Evolutionary conservation across 1,284 basidiomycete genomes (phyloP).

Genomic region (Malassezia pachydermatis): DNA sequence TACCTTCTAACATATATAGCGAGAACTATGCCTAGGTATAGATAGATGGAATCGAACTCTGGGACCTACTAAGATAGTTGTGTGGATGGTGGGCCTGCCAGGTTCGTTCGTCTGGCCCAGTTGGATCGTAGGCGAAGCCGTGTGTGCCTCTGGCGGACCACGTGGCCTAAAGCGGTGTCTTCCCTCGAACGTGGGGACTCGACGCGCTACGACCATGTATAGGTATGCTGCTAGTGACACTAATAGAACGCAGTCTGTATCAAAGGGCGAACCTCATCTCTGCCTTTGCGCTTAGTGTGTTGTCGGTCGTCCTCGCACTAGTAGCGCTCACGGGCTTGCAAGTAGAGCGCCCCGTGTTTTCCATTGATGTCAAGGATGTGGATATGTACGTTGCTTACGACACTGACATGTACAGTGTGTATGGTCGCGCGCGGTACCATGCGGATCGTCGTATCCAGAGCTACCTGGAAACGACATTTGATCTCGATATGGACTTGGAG

Average conservation of each 20-base stretch:
- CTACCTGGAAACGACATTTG: constrained; percentile 27
- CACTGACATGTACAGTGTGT: constrained; percentile 14
- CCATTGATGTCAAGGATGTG: constrained; percentile 56
- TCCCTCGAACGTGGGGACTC: too few species aligned
- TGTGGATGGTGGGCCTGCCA: too few species aligned
- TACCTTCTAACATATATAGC: constrained; percentile 4
- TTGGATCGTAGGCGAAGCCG: not conserved
- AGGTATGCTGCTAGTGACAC: constrained; percentile 1
- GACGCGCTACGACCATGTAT: constrained; percentile 13
- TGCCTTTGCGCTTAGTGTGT: constrained; percentile 54
- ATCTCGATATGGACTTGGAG: constrained; percentile 56
- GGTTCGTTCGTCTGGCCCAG: too few species aligned
- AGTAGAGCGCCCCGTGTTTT: constrained; percentile 51
- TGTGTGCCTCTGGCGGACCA: too few species aligned
- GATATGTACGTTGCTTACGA: constrained; percentile 54
- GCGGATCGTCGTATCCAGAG: constrained; percentile 34
- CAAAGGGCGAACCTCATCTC: constrained; percentile 66
- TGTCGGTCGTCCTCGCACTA: constrained; percentile 55
- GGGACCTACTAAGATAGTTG: too few species aligned
- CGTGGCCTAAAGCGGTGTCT: not conserved
- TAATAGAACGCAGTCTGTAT: constrained; percentile 43
- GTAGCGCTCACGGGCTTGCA: constrained; percentile 28
- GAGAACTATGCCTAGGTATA: constrained; percentile 24
- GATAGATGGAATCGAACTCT: too few species aligned
- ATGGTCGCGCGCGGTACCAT: constrained; percentile 26